Base-by-base conservation (phyloP, 176 grass and related monocot genomes). In the Alopecurus myosuroides region DNA sequence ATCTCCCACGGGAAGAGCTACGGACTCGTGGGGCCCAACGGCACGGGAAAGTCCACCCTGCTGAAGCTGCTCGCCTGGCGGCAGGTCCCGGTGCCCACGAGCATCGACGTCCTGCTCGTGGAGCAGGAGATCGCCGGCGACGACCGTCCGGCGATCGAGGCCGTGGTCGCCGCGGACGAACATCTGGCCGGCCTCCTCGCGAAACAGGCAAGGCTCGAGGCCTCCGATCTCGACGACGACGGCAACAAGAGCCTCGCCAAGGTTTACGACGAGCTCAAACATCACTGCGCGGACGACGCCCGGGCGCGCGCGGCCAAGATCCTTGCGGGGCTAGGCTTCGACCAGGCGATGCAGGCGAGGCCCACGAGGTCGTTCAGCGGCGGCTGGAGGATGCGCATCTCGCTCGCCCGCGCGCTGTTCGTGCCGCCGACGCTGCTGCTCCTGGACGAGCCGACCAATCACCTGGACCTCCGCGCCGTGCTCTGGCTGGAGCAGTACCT, bases 401-500 rank as follows among this genome's bases (percentile, higher is more conserved):
- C 67, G 67, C 67, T 70, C 20, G 91, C 91, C 45, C 74, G 91
- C 17, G 91, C 88, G 11, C 91, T 94, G 28, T 94, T 94, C 79
- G 70, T 94, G 85, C 82, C 83, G 71, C 91, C 91, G 25, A 86
- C 85, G 19, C 80, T 94, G 67, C 60, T 94, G 15, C 77, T 94
- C 34, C 85, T 94, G 4, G 91, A 94, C 57, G 91, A 94, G 36
- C 91, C 85, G 1, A 90, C 91, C n/a, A 93, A 93, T 46, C 91
- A 93, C 48, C 77, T 93, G 36, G 91, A 93, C 78, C 88, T 93
- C 42, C 86, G 91, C 29, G 91, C 88, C 11, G 91, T 94, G 26
- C 85, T 94, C 5, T 94, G 88, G 91, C 73, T 94, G 1, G 91
- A 90, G 78, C 82, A 94, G 37, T 94, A 94, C 77, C 74, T 94